A percentile compares a stretch with the other conserved stretches of the same genome.
These are phyloP conservation scores for Austroboletus festivus DNA, from an alignment of 768 basidiomycete species.

Conservation along the genomic window DNA sequence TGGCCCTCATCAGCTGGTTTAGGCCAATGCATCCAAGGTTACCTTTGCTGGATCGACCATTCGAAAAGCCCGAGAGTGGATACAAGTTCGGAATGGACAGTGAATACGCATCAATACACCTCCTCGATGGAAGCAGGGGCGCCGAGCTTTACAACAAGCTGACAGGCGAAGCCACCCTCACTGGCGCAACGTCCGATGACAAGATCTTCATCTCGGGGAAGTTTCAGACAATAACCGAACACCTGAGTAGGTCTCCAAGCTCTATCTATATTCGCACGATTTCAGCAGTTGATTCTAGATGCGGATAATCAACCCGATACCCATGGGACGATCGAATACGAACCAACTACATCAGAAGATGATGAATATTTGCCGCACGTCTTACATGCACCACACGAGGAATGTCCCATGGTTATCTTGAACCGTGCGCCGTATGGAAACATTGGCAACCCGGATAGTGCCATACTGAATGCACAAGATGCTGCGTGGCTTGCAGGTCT, in stretches of 20 bases:
- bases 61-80: constrained; percentile 27
- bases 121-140: constrained; percentile 26
- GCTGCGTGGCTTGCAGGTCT: constrained; percentile 66
- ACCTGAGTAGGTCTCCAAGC: constrained; percentile 38
- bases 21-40: constrained; percentile 45
- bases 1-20: constrained; percentile 61
- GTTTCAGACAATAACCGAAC: constrained; percentile 39
- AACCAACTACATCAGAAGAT: constrained; percentile 22
- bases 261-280: not conserved
- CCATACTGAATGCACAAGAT: constrained; percentile 57
- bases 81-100: constrained; percentile 41
- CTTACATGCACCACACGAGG: constrained; percentile 52
- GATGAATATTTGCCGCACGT: constrained; percentile 62
- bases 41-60: constrained; percentile 37
- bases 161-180: constrained; percentile 10
- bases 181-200: constrained; percentile 6
- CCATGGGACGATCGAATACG: constrained; percentile 27
- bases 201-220: constrained; percentile 29
- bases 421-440: constrained; percentile 60
- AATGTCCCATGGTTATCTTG: constrained; percentile 64
- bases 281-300: constrained; percentile 17
- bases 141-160: constrained; percentile 25
- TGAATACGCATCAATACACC: constrained; percentile 26
- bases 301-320: constrained; percentile 37
- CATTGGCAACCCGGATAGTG: constrained; percentile 39